phyloP scores from a whole-genome alignment of 2,329 filamentous ascomycete genomes.

The Biscogniauxia marginata region DNA sequence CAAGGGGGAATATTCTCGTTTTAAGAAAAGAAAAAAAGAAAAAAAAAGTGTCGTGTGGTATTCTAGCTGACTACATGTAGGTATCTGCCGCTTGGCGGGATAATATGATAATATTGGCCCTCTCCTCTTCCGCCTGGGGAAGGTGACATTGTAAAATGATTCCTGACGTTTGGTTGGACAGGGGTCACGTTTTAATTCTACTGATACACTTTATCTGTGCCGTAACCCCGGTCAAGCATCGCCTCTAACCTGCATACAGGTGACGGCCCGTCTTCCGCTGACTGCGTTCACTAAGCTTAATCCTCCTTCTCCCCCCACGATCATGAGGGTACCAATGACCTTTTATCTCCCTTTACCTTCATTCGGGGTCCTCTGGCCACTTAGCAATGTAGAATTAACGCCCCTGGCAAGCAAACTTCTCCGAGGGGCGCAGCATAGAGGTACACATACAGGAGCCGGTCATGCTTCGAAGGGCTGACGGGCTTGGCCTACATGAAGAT shows the following conservation, averaged over 20 bases:
- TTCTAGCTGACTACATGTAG: not conserved
- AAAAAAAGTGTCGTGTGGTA: not conserved
- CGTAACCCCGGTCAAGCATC: not conserved
- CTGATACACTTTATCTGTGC: not conserved
- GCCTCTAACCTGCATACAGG: not conserved
- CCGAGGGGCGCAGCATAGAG: not conserved
- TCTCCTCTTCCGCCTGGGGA: not conserved
- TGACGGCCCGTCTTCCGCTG: not conserved
- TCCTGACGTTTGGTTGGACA: not conserved
- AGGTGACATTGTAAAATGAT: not conserved
- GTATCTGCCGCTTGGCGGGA: not conserved
- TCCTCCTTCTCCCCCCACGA: not conserved
- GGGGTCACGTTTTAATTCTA: not conserved
- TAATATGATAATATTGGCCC: not conserved
- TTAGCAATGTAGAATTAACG: not conserved
- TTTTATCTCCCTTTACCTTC: not conserved
- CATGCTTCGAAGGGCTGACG: not conserved
- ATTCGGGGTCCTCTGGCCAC: not conserved
- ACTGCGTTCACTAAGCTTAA: not conserved
- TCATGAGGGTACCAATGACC: not conserved
- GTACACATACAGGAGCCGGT: not conserved
- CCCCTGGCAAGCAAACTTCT: not conserved
- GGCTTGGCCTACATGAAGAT: not conserved
- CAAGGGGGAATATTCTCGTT: not conserved
- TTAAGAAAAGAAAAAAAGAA: conserved; percentile 1